A percentile compares a stretch with the other conserved stretches of the same genome.
phyloP scores from a whole-genome alignment of 345 rosid genomes.

The Isatis tinctoria region DNA sequence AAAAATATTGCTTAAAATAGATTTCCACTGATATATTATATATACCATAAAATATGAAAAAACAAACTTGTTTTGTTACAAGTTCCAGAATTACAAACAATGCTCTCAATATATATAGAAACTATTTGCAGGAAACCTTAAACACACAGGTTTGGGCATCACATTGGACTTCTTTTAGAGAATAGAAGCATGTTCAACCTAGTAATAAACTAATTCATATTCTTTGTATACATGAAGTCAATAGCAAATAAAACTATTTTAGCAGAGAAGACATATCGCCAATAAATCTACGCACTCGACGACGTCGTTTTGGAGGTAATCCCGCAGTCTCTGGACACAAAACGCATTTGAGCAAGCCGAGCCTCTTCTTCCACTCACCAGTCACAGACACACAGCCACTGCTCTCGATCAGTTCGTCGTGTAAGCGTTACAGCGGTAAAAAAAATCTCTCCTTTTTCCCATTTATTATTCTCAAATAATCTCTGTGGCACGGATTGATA shows the following conservation, averaged over 20 bases:
- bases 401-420: conserved; percentile 6
- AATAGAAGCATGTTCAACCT: neutral
- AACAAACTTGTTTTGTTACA: too few species aligned
- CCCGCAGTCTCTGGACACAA: neutral
- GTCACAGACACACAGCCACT: neutral
- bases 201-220: too few species aligned
- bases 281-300: neutral
- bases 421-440: conserved; percentile 12
- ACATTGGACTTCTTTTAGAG: neutral
- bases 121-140: neutral
- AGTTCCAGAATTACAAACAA: neutral
- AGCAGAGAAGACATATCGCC: too few species aligned
- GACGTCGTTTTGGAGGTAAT: neutral
- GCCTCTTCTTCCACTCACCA: neutral
- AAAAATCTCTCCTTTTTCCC: conserved; percentile 1
- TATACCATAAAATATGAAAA: too few species aligned
- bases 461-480: neutral
- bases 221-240: too few species aligned
- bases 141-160: neutral
- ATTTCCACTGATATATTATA: too few species aligned
- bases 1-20: too few species aligned
- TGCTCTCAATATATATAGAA: neutral
- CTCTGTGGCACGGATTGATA: neutral
- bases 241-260: too few species aligned
- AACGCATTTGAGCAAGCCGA: neutral